phyloP scores from a whole-genome alignment of 23 red algal genomes.

The Rhodosorus marinus region DNA sequence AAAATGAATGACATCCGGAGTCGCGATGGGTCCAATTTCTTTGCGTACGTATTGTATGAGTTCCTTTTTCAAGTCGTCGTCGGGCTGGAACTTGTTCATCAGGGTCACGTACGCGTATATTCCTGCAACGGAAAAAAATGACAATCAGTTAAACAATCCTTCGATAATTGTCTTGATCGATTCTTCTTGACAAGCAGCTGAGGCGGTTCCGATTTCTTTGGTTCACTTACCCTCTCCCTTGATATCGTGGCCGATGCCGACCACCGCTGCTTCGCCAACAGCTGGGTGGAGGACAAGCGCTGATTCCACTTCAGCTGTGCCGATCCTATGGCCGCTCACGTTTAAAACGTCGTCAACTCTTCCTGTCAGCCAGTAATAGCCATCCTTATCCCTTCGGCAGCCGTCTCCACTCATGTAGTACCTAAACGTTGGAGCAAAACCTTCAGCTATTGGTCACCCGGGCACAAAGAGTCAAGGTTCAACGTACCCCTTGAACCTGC shows the following conservation, averaged over 20 bases:
- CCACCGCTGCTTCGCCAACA: conserved; percentile 83
- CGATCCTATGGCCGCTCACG: conserved; percentile 91
- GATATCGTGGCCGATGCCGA: conserved; percentile 68
- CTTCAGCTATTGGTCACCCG: too few species aligned
- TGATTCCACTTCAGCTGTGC: conserved; percentile 92
- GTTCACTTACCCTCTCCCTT: conserved; percentile 92
- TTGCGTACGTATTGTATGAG: conserved; percentile 27
- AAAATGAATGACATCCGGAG: conserved; percentile 74
- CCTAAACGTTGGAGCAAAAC: too few species aligned
- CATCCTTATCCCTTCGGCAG: conserved; percentile 62
- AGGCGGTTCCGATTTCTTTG: too few species aligned
- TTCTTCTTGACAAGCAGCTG: too few species aligned
- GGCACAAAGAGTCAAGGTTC: too few species aligned
- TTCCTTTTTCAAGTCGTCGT: conserved; percentile 30
- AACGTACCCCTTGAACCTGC: conserved; percentile 66
- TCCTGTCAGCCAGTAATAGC: conserved; percentile 90
- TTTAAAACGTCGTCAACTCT: conserved; percentile 92
- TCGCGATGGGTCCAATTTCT: conserved; percentile 79
- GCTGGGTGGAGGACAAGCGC: conserved; percentile 57
- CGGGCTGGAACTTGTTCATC: conserved; percentile 23
- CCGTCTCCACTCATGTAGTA: conserved; percentile 92
- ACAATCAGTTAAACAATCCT: too few species aligned
- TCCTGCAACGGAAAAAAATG: too few species aligned
- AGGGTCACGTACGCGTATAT: conserved; percentile 86
- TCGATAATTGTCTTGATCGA: too few species aligned